phyloP scores from a whole-genome alignment of 805 yeast genomes.

The Saturnispora galanensis region DNA sequence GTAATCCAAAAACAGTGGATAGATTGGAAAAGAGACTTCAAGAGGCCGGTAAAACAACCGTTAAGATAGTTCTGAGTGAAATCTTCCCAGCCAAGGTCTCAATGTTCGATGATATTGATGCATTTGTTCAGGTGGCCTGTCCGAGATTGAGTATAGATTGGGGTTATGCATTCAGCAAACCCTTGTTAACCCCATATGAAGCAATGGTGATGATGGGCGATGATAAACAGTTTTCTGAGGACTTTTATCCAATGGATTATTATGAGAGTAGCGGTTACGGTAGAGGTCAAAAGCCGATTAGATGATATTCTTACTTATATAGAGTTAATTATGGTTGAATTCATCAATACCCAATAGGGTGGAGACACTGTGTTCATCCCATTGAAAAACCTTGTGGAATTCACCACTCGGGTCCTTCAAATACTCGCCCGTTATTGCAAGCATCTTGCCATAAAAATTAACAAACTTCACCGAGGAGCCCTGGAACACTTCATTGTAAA shows the following conservation, averaged over 20 bases:
- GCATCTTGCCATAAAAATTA: constrained; percentile 35
- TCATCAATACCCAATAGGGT: constrained; percentile 64
- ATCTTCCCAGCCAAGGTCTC: constrained; percentile 89
- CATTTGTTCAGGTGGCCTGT: constrained; percentile 95
- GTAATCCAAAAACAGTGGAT: constrained; percentile 67
- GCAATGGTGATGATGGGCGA: constrained; percentile 80
- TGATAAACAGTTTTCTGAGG: constrained; percentile 55
- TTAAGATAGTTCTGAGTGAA: constrained; percentile 79
- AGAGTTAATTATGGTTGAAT: constrained; percentile 6
- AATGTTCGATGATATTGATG: constrained; percentile 88
- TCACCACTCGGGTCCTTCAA: constrained; percentile 24
- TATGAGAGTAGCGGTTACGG: constrained; percentile 88
- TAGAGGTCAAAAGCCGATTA: constrained; percentile 64
- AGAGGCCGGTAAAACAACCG: constrained; percentile 53
- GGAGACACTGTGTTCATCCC: constrained; percentile 53
- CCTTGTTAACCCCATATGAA: constrained; percentile 90
- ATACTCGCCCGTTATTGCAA: constrained; percentile 29
- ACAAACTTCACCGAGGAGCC: constrained; percentile 41
- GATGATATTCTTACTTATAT: constrained; percentile 9
- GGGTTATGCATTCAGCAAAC: constrained; percentile 96
- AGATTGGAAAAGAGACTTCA: constrained; percentile 49
- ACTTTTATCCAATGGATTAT: constrained; percentile 91
- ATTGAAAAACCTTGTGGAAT: constrained; percentile 30
- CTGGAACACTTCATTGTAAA: constrained; percentile 46
- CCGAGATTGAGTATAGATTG: constrained; percentile 94